A percentile compares a stretch with the other conserved stretches of the same genome.
phyloP scores from a whole-genome alignment of 352 stramenopile genomes.

The Pythium grandisporangium region DNA sequence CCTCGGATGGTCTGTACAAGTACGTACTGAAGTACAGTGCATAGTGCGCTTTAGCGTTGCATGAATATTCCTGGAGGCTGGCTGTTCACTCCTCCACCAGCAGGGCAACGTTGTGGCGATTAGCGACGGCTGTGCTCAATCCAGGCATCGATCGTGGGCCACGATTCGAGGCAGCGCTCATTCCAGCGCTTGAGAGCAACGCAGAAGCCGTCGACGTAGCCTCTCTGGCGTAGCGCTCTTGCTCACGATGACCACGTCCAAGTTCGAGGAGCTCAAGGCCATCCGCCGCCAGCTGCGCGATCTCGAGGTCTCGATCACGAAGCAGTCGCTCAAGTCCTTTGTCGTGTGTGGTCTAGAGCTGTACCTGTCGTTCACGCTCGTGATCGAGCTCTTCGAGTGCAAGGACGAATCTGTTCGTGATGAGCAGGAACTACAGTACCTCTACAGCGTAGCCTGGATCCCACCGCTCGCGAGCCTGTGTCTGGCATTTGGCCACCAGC shows the following conservation, averaged over 20 bases:
- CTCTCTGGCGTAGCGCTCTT: too few relatives aligned
- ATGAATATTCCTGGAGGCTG: too few relatives aligned
- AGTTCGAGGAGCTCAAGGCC: slow-evolving; percentile 10
- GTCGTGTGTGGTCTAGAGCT: slow-evolving; percentile 54
- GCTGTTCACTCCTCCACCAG: too few relatives aligned
- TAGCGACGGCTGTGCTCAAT: too few relatives aligned
- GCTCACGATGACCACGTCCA: slow-evolving; percentile 1
- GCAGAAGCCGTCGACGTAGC: too few relatives aligned
- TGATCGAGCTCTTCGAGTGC: slow-evolving; percentile 66
- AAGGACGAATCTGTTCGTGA: slow-evolving; percentile 30
- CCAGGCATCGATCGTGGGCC: too few relatives aligned
- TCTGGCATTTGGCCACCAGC: slow-evolving; percentile 46
- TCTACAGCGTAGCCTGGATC: slow-evolving; percentile 55
- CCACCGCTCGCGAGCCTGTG: slow-evolving; percentile 28
- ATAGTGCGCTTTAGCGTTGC: too few relatives aligned
- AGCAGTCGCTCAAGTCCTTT: slow-evolving; percentile 40
- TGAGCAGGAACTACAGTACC: slow-evolving; percentile 60
- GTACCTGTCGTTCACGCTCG: slow-evolving; percentile 60
- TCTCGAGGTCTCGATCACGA: slow-evolving; percentile 18
- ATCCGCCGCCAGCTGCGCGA: slow-evolving; percentile 9
- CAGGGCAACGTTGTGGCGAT: too few relatives aligned
- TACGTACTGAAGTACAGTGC: too few relatives aligned
- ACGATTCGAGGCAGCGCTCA: too few relatives aligned
- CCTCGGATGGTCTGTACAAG: too few relatives aligned
- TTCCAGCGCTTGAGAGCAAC: too few relatives aligned